Evolutionary conservation across 1,284 basidiomycete genomes (phyloP), one percentile per base, ranked within the genome.

Genomic region (Peniophora sp.): DNA sequence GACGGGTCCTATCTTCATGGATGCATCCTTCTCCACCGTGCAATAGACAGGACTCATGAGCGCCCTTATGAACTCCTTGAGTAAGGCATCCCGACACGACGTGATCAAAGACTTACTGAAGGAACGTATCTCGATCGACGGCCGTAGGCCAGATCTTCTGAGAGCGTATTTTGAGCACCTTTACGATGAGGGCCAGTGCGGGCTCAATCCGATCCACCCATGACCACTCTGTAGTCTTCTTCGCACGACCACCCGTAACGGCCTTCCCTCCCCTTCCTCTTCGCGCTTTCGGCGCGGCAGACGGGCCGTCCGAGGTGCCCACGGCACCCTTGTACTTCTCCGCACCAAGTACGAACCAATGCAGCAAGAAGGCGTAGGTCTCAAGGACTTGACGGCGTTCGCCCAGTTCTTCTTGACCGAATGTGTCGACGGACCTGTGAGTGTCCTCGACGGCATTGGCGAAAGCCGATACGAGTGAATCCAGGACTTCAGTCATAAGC

Each of bases 81-180:
- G n/a, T 24, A 51, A 45, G 24, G 51, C 35, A 39, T 52, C 17
- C 41, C 8, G 53, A 36, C 47, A 45, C 36, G 43, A 10, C 48
- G 24, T 15, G 14, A 24, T 35, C n/a, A 48, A 27, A 56, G n/a
- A 15, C 83, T 45, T 61, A 91, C 90, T 77, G 82, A 48, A 97
- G 78, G 60, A 96, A 93, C 0, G 82, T 78, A 57, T 96, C 93
- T 54, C 83, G 72, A 61, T 96, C 92, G 0, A 81, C 82, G 2
- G 83, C 85, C 3, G 88, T 92, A 47, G 86, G 81, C 94, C 93
- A 97, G 54, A 97, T 83, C 37, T 90, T 75, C 59, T 87, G 83
- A 0, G 85, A 85, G 58, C 85, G 85, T 18, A 96, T 65, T 45
- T 80, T 75, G 49, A 97, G 73, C 9, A 86, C 78, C 57, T 84